Evolutionary conservation across 1,139 yeast genomes (phyloP).

Genomic region (Blastobotrys arbuscula): DNA sequence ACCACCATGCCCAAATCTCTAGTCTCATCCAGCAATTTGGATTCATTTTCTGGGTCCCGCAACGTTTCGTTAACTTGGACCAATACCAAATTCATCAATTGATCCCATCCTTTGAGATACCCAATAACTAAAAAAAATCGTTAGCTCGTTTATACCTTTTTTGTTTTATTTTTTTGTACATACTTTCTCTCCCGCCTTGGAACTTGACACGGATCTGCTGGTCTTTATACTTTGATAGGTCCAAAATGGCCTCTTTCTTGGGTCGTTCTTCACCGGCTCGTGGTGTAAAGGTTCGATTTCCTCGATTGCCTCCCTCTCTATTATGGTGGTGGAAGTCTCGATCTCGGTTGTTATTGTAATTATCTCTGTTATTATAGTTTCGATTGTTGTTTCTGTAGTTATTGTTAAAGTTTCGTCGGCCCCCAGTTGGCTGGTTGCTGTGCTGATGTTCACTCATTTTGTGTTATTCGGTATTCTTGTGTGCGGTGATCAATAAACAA

Average conservation of each 20-base stretch:
- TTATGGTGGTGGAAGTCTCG: background rate
- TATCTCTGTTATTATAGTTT: background rate
- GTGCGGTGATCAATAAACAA: background rate
- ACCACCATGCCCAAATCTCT: slow-evolving; percentile 72
- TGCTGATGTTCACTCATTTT: background rate
- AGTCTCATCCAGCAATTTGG: slow-evolving; percentile 43
- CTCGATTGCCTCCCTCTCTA: slow-evolving; percentile 1
- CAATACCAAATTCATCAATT: slow-evolving; percentile 85
- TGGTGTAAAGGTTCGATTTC: slow-evolving; percentile 21
- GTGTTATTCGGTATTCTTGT: background rate
- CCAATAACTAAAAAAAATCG: slow-evolving; percentile 54
- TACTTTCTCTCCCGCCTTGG: slow-evolving; percentile 68
- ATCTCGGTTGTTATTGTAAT: background rate
- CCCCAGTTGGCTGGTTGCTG: no score
- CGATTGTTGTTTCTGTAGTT: background rate
- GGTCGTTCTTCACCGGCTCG: slow-evolving; percentile 58
- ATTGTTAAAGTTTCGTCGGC: background rate
- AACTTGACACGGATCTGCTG: slow-evolving; percentile 70
- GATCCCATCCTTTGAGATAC: slow-evolving; percentile 80
- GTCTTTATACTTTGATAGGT: slow-evolving; percentile 72
- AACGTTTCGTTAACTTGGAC: slow-evolving; percentile 67
- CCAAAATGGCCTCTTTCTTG: slow-evolving; percentile 83
- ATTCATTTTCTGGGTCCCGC: slow-evolving; percentile 56
- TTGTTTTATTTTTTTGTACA: background rate
- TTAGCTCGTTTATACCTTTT: slow-evolving; percentile 4